phyloP scores from a whole-genome alignment of 192 early-diverging fungal species.

The Glomus cerebriforme region DNA sequence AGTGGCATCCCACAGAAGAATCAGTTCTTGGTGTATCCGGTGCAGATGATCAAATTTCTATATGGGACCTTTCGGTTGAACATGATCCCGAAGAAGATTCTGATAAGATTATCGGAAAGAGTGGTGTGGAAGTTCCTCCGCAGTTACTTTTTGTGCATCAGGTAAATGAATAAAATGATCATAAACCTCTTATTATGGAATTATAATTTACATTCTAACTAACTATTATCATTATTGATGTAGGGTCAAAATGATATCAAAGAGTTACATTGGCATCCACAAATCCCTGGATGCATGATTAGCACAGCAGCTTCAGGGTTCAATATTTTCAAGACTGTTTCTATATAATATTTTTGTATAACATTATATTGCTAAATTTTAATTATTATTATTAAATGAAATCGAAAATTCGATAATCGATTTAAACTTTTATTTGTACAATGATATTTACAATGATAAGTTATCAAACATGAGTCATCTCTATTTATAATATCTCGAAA shows the following conservation, averaged over 20 bases:
- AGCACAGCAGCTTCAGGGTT: conserved; percentile 87
- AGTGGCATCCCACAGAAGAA: conserved; percentile 94
- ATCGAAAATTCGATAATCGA: neutral
- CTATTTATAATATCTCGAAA: no score
- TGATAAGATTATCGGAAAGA: conserved; percentile 55
- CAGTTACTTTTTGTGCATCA: conserved; percentile 92
- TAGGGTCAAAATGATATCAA: conserved; percentile 93
- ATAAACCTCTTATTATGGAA: neutral
- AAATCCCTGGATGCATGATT: conserved; percentile 88
- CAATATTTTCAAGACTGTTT: conserved; percentile 98
- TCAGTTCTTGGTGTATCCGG: conserved; percentile 89
- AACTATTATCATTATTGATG: neutral
- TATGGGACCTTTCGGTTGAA: conserved; percentile 99
- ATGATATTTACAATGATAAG: neutral
- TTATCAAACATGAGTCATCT: no score
- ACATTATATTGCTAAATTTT: no score
- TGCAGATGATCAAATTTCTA: conserved; percentile 92
- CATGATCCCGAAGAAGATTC: conserved; percentile 88
- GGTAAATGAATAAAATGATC: conserved; percentile 14
- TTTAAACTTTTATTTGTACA: no score
- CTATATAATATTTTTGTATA: no score
- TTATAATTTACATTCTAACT: neutral
- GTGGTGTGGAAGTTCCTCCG: conserved; percentile 81
- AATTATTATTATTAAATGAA: no score
- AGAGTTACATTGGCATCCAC: conserved; percentile 96